Base-by-base conservation (phyloP, 2,329 filamentous ascomycete genomes). In the Tolypocladium capitatum region DNA sequence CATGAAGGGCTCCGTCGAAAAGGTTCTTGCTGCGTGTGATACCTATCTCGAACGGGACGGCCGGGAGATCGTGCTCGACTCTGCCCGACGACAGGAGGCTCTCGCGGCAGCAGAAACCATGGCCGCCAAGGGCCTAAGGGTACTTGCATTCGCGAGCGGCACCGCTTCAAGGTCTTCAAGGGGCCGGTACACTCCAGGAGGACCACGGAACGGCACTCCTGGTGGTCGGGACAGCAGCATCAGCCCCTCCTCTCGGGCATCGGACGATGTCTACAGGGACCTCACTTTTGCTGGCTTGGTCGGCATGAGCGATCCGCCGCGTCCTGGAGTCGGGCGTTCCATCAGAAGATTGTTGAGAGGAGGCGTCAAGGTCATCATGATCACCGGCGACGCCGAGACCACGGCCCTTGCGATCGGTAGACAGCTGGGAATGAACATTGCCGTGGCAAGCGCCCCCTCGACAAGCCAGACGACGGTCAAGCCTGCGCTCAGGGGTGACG, bases 361-460 rank as follows among this genome's bases (percentile, higher is more conserved):
- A 47, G 91, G 91, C 35, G 92, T 98, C 52, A 92, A 89, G 64
- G 87, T 98, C 43, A 94, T 98, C 57, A 98, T 98, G 92, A 97
- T 98, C 55, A 98, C 92, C 10, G 92, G 92, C 49, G 92, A 98
- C 64, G 88, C 92, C 16, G 89, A 97, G 63, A 88, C 88, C 1
- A 98, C 92, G 3, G 92, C 92, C 2, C 74, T 96, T 42, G 92
- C 92, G 0, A 97, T 98, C 61, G 92, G 87, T 30, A 87, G 79
- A 65, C 91, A 95, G 60, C 75, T 98, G n/a, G 92, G 92, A 36
- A 98, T 98, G 87, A 81, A 83, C 2, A 79, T 97, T 48, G 76
- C 74, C 11, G 64, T 67, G 47, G 70, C 70, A 53, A 76, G 67
- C 51, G 75, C 66, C 51, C 73, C 73, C 58, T 70, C 66, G 40